Evolutionary conservation across 1,284 basidiomycete genomes (phyloP).

Genomic region (Ustilago crameri): DNA sequence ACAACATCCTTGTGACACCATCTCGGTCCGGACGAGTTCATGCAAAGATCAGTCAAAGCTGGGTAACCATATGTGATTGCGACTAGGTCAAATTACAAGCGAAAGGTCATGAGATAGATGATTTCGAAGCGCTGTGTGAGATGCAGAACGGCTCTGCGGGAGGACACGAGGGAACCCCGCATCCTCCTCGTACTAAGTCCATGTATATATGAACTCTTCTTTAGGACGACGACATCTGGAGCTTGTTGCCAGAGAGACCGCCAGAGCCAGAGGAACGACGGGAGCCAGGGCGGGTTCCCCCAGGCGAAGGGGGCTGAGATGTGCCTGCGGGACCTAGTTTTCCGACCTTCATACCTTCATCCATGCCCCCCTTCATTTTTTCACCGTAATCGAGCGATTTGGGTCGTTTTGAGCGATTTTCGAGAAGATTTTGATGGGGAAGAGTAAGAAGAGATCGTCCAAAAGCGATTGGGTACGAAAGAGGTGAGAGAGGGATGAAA

Average conservation of each 20-base stretch:
- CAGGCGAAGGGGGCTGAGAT: conserved; percentile 61
- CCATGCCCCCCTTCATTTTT: conserved; percentile 9
- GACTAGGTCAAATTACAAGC: no score
- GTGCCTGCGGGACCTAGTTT: conserved; percentile 65
- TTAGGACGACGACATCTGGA: conserved; percentile 56
- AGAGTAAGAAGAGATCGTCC: not conserved
- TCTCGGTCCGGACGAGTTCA: no score
- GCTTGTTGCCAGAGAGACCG: conserved; percentile 61
- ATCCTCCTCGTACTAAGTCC: no score
- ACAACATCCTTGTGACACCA: no score
- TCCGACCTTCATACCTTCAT: conserved; percentile 59
- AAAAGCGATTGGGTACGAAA: not conserved
- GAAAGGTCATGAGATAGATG: no score
- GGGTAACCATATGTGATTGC: no score
- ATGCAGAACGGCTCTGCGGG: not conserved
- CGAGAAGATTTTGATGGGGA: not conserved
- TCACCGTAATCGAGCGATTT: conserved; percentile 2
- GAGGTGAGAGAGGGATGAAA: not conserved
- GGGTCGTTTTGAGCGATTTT: conserved; percentile 1
- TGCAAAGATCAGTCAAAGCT: no score
- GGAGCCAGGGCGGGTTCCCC: conserved; percentile 57
- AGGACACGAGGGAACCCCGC: no score
- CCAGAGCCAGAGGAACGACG: conserved; percentile 60
- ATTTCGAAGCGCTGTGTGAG: no score
- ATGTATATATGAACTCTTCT: no score